Base-by-base conservation (phyloP, 192 early-diverging fungal species). In the Gaertneriomyces sp. region DNA sequence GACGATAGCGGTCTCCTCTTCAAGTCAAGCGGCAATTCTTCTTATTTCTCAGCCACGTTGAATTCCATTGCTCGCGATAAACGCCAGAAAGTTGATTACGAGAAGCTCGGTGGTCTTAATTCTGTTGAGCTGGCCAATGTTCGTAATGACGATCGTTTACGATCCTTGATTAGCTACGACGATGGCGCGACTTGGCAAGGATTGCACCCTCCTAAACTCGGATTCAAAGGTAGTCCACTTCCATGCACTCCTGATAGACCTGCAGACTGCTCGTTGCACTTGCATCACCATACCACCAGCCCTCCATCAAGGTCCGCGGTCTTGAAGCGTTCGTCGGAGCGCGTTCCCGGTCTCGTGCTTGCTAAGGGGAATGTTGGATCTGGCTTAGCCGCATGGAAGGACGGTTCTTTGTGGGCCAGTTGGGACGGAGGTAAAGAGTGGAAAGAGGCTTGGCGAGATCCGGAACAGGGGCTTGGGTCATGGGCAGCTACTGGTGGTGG, bases 111-210 rank as follows among this genome's bases (percentile, higher is more conserved):
- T 33, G 91, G 94, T 4, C 79, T 98, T 8, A 78, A 86, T 20
- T 93, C 94, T 39, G 83, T 95, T 71, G 79, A 91, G 17, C 61
- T 99, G 7, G 93, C 90, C n/a, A 98, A 98, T 69, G 82, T 85
- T 40, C 76, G 83, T 0, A 73, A 84, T 17, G 85, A 85, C 8
- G 94, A 95, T 77, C 63, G 80, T 47, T 67, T 95, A 45, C 83
- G 73, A 52, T 85, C 89, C 0, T 72, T 89, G 58, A 91, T 96
- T n/a, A 90, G 89, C 38, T 95, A 88, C 80, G 91, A 96, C 68
- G 93, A 96, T 63, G 95, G 94, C 33, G 74, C 81, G 8, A 79
- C 82, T 10, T 94, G 92, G 92, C 25, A 33, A 33, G 25, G 25
- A 33, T 33, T 33, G 25, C 25, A 33, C 25, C 25, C 25, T 33